Conservation (phyloP, 805 yeast species). For the Pichia rugopelliculosa region DNA sequence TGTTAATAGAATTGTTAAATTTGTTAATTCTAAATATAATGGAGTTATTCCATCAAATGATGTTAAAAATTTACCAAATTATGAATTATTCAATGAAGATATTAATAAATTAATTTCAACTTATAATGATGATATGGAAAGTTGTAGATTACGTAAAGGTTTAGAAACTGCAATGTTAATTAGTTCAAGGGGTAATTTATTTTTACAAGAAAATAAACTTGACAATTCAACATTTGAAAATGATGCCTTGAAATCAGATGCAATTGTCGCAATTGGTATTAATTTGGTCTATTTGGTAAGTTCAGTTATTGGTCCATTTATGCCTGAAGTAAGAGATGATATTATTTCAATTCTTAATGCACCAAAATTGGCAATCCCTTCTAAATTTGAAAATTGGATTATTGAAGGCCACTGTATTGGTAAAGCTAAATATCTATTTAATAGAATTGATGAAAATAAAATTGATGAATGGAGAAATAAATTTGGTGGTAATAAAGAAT, state of each 20-base stretch:
- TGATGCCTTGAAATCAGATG: slow-evolving; percentile 74
- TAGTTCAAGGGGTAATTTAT: slow-evolving; percentile 88
- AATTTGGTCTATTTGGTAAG: slow-evolving; percentile 83
- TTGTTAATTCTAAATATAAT: slow-evolving; percentile 81
- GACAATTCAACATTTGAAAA: slow-evolving; percentile 79
- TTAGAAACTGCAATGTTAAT: slow-evolving; percentile 86
- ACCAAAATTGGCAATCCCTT: slow-evolving; percentile 72
- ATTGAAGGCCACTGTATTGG: slow-evolving; percentile 81
- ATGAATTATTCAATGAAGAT: slow-evolving; percentile 41
- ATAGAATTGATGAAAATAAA: slow-evolving; percentile 84
- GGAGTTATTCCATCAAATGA: slow-evolving; percentile 77
- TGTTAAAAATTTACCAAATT: slow-evolving; percentile 40
- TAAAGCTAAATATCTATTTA: slow-evolving; percentile 85
- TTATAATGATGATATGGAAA: slow-evolving; percentile 70
- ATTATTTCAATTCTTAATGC: slow-evolving; percentile 78
- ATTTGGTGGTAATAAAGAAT: slow-evolving; percentile 59
- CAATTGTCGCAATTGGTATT: slow-evolving; percentile 86
- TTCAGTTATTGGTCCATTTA: slow-evolving; percentile 76
- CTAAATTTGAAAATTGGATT: slow-evolving; percentile 61
- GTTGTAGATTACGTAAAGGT: slow-evolving; percentile 77
- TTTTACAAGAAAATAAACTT: slow-evolving; percentile 91
- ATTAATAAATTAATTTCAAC: slow-evolving; percentile 51
- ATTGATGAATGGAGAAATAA: slow-evolving; percentile 77
- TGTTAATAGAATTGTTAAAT: slow-evolving; percentile 88
- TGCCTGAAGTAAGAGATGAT: slow-evolving; percentile 73